Evolutionary conservation across 176 grass and related monocot genomes (phyloP), one percentile per base, ranked within the genome.

Genomic region (Carex cristatella): DNA sequence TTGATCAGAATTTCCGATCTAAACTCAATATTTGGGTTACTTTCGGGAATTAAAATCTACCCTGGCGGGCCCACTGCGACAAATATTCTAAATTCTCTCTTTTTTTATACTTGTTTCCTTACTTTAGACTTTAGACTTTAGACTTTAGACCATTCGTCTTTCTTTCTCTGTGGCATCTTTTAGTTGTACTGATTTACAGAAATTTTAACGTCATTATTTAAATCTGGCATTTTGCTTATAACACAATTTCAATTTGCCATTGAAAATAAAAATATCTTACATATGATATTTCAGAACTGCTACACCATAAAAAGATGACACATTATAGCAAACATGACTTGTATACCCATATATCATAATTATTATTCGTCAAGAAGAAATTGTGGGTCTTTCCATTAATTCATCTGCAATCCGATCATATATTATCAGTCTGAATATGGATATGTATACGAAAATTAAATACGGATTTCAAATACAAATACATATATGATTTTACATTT

Each of bases 81-180:
- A 33, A 78, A 78, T 33, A 78, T 78, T 78, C 73, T 33, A 78
- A 55, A 78, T 33, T 23, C 23, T 76, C n/a, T 30, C n/a, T 55
- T 55, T 76, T 54, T 56, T 9, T 14, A 15, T 57, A 55, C 28
- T 54, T 56, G 14, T 15, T 56, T 57, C 51, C n/a, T 30, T 75
- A 35, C 13, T 57, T 32, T 32, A 78, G 28, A 56, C 51, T 23
- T 23, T 23, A 23, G 23, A 23, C 23, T 23, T 23, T 23, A 23
- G 23, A 35, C 13, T 57, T 32, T 32, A 78, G 28, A 56, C 73
- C 73, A 78, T 57, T 56, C 44, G 13, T 57, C 27, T 78, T 32
- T 57, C 27, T 78, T 32, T 57, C 51, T 56, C 18, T 57, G 51
- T 14, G 46, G 19, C 23, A 12, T 31, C 19, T 44, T 2, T 32